Conservation (phyloP, 257 asterid species). For the Solanum chilense region DNA sequence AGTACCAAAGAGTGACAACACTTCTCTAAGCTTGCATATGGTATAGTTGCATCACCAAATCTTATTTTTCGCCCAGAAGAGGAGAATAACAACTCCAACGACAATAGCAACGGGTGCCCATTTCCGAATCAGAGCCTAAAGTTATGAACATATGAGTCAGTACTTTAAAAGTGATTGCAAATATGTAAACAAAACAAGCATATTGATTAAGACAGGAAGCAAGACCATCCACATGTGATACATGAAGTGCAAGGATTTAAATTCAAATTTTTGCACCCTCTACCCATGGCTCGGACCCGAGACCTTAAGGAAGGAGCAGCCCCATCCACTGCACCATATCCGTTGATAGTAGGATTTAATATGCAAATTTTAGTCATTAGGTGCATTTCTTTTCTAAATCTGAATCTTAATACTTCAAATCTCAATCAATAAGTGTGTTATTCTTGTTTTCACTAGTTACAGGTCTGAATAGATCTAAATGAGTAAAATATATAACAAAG, state of each 20-base stretch:
- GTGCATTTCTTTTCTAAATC: background rate
- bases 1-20: background rate
- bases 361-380: background rate
- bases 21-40: background rate
- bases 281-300: background rate
- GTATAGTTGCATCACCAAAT: conserved; percentile 50
- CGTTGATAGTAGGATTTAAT: background rate
- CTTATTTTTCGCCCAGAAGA: conserved; percentile 67
- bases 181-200: background rate
- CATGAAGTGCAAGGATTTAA: background rate
- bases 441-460: background rate
- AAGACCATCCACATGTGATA: background rate
- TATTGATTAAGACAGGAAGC: background rate
- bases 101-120: conserved; percentile 90
- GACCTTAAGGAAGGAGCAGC: background rate
- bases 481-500: background rate
- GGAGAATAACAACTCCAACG: conserved; percentile 68
- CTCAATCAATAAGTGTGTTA: background rate
- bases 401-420: background rate
- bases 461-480: background rate
- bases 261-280: too few relatives aligned
- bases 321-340: background rate
- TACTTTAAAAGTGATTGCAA: background rate
- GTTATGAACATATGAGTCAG: background rate
- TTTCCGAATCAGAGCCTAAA: conserved; percentile 78